These are phyloP conservation scores for Blastomyces percursus DNA, from an alignment of 2,329 filamentous ascomycete species.

Conservation along the genomic window DNA sequence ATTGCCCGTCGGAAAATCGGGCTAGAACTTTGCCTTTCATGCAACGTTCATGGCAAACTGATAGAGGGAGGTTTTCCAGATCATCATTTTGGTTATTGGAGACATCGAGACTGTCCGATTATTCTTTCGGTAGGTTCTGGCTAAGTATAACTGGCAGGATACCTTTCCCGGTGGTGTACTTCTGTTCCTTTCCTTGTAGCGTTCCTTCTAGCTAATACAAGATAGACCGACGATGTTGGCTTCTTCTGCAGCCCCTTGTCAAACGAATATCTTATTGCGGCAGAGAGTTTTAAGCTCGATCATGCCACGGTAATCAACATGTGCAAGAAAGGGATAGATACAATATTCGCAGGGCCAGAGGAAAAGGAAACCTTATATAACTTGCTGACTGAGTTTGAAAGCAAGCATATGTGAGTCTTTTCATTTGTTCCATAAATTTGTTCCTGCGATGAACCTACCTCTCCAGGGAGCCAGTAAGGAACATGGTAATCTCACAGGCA, in stretches of 20 bases:
- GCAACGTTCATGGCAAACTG: slow-evolving; percentile 69
- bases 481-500: background rate
- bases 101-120: slow-evolving; percentile 47
- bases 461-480: background rate
- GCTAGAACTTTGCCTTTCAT: slow-evolving; percentile 67
- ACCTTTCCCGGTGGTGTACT: background rate
- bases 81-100: slow-evolving; percentile 72
- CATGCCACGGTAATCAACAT: slow-evolving; percentile 42
- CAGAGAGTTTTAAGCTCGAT: slow-evolving; percentile 54
- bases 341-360: slow-evolving; percentile 54
- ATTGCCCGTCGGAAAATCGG: slow-evolving; percentile 48
- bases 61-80: slow-evolving; percentile 52
- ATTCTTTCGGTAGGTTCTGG: slow-evolving; percentile 53
- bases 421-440: background rate
- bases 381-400: slow-evolving; percentile 19
- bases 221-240: slow-evolving; percentile 70
- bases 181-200: background rate
- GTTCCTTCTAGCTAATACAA: background rate
- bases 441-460: background rate
- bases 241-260: slow-evolving; percentile 67
- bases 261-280: slow-evolving; percentile 64
- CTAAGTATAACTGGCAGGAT: background rate
- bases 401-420: slow-evolving; percentile 2
- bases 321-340: slow-evolving; percentile 50
- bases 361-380: slow-evolving; percentile 39